Conservation (phyloP, 1,284 basidiomycete species). For the Cystobasidium slooffiae region DNA sequence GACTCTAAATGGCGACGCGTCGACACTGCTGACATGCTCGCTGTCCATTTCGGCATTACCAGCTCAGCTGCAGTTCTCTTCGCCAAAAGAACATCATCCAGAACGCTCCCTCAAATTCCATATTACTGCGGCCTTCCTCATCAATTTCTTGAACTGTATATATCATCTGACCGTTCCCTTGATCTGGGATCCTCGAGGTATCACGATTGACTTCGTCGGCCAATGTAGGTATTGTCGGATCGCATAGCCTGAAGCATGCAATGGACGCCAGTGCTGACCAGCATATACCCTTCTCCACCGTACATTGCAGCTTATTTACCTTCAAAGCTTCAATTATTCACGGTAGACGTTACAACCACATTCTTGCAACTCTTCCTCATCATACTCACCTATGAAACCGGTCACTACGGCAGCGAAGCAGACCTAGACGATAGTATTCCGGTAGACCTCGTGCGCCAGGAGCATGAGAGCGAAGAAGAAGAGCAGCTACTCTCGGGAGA, state of each 20-base stretch:
- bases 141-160: constrained; percentile 33
- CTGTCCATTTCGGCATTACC: too few species aligned
- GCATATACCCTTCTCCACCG: not conserved
- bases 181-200: constrained; percentile 21
- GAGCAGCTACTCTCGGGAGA: not conserved
- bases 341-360: constrained; percentile 12
- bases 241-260: not conserved
- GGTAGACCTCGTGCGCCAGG: not conserved
- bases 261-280: not conserved
- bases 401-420: constrained; percentile 40
- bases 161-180: constrained; percentile 34
- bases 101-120: constrained; percentile 41
- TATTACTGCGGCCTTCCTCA: constrained; percentile 5
- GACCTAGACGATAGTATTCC: constrained; percentile 22
- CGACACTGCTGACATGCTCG: not conserved
- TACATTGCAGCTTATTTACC: constrained; percentile 31
- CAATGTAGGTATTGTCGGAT: constrained; percentile 25
- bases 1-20: not conserved
- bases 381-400: constrained; percentile 30
- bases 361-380: constrained; percentile 31
- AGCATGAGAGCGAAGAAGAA: not conserved
- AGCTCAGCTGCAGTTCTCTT: constrained; percentile 35
- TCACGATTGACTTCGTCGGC: constrained; percentile 40
- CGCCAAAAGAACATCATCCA: constrained; percentile 39
- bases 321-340: constrained; percentile 15